Percentiles rank a stretch among this genome's conserved stretches.
Evolutionary conservation across 1,139 yeast species (phyloP).

Genomic region (Magnusiomyces tetraspermus): DNA sequence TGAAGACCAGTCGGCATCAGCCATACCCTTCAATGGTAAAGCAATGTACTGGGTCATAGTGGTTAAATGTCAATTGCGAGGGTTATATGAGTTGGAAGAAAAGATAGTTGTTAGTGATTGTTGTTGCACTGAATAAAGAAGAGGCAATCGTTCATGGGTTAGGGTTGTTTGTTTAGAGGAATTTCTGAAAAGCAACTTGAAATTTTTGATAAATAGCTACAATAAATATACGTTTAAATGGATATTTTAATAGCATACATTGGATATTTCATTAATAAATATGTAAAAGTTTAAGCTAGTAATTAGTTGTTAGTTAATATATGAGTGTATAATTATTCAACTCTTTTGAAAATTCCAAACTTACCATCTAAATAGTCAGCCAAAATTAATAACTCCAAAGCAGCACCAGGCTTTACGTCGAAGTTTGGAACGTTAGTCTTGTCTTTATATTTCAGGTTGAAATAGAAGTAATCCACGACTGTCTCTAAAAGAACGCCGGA

Average conservation of each 20-base stretch:
- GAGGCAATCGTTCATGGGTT: no score
- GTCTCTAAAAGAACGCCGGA: conserved; percentile 68
- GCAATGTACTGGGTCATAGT: conserved; percentile 32
- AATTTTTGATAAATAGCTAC: no score
- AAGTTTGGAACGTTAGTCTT: conserved; percentile 68
- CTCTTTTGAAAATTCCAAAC: neutral
- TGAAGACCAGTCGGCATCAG: conserved; percentile 53
- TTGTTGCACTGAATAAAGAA: no score
- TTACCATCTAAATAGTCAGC: conserved; percentile 75
- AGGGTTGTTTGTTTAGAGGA: no score
- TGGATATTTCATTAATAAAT: neutral
- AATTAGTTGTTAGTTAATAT: no score
- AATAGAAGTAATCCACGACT: conserved; percentile 78
- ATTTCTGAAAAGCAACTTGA: no score
- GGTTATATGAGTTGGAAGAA: no score
- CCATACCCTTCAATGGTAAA: conserved; percentile 47
- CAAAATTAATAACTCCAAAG: conserved; percentile 80
- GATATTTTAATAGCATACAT: no score
- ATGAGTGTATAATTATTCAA: no score
- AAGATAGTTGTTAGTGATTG: no score
- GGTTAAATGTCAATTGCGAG: conserved; percentile 18
- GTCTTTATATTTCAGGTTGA: conserved; percentile 60
- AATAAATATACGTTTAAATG: no score
- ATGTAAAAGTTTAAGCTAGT: neutral
- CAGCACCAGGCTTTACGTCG: conserved; percentile 87